phyloP scores from a whole-genome alignment of 2,329 filamentous ascomycete species.

The Nemania sp. region DNA sequence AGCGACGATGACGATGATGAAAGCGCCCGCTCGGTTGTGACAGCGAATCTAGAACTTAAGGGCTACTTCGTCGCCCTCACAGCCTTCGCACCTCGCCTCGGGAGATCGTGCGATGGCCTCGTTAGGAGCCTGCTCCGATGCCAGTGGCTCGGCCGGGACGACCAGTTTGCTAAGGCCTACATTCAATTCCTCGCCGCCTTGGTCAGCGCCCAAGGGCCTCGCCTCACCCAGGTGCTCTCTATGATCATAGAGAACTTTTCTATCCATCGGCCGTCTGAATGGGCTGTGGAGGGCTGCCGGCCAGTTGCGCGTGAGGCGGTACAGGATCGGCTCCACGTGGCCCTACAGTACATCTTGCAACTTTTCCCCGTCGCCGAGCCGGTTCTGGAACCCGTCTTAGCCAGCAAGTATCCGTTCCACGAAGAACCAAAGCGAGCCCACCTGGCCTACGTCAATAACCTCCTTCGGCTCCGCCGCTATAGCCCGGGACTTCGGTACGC shows the following conservation, averaged over 20 bases:
- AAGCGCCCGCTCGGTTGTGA: conserved; percentile 43
- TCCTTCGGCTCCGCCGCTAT: conserved; percentile 77
- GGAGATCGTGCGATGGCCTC: conserved; percentile 61
- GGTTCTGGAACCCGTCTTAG: conserved; percentile 68
- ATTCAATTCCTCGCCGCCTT: conserved; percentile 70
- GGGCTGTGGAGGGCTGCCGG: conserved; percentile 56
- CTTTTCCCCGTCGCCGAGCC: conserved; percentile 79
- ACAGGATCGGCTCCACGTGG: conserved; percentile 74
- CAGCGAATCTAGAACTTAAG: conserved; percentile 56
- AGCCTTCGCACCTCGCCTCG: conserved; percentile 62
- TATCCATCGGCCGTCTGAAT: conserved; percentile 51
- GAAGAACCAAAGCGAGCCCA: conserved; percentile 79
- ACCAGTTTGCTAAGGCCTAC: conserved; percentile 68
- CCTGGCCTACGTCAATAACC: conserved; percentile 83
- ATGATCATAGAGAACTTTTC: conserved; percentile 82
- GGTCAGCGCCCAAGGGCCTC: conserved; percentile 80
- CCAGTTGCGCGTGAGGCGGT: conserved; percentile 66
- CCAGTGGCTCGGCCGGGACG: conserved; percentile 67
- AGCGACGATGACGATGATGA: conserved; percentile 54
- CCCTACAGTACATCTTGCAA: conserved; percentile 73
- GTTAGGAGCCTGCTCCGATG: conserved; percentile 62
- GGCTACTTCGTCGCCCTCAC: conserved; percentile 66
- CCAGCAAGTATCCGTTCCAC: conserved; percentile 72
- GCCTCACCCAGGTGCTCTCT: conserved; percentile 71
- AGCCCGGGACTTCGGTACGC: conserved; percentile 77